Conservation (phyloP, 2,329 filamentous ascomycete species). For the Neocatenulostroma microsporum region DNA sequence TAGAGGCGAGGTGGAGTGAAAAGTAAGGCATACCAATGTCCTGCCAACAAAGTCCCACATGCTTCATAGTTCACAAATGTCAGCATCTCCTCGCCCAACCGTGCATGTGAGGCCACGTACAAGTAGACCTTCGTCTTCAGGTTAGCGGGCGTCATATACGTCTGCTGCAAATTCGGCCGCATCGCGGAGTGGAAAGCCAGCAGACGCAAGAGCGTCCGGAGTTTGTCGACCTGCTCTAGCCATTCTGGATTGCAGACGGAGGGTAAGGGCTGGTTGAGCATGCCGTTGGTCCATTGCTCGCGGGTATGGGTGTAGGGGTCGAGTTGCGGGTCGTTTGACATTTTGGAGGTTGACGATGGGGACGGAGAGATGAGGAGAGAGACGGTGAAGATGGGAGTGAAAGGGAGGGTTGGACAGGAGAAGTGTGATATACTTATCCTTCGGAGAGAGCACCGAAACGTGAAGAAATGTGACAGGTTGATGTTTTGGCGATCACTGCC, state of each 20-base stretch:
- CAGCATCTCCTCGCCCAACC: neutral
- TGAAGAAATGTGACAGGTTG: too few relatives aligned
- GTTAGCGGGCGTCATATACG: conserved; percentile 28
- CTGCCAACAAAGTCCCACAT: conserved; percentile 30
- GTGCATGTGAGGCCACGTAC: neutral
- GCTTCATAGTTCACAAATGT: neutral
- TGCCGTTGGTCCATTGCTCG: conserved; percentile 19
- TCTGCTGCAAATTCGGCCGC: conserved; percentile 28
- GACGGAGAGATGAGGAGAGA: too few relatives aligned
- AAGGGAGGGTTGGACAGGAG: too few relatives aligned
- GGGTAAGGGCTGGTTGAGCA: conserved; percentile 15
- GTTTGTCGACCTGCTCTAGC: conserved; percentile 14
- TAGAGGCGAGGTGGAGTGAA: neutral
- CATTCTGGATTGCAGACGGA: conserved; percentile 16
- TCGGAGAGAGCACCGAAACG: too few relatives aligned
- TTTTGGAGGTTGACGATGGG: too few relatives aligned
- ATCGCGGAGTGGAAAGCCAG: conserved; percentile 29
- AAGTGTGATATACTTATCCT: too few relatives aligned
- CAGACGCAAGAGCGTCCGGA: conserved; percentile 19
- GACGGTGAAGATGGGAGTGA: too few relatives aligned
- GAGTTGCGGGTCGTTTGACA: too few relatives aligned
- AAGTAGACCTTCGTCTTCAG: conserved; percentile 32
- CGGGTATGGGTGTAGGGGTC: conserved; percentile 23
- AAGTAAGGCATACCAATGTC: conserved; percentile 6
- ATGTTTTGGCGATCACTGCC: too few relatives aligned